phyloP scores from a whole-genome alignment of 805 yeast genomes.

The Candida parachauliodes region DNA sequence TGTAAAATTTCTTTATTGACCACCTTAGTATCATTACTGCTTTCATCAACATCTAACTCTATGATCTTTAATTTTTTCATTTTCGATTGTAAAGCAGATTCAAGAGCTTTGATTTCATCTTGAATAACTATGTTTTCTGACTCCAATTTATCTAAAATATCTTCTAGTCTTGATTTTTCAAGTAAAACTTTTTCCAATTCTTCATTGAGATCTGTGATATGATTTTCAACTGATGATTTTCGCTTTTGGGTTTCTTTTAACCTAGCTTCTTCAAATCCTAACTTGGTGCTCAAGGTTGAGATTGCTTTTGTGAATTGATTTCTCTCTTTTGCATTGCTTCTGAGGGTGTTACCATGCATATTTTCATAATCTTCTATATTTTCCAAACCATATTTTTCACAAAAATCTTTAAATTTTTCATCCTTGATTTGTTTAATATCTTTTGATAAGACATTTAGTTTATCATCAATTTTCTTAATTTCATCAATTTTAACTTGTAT shows the following conservation, averaged over 20 bases:
- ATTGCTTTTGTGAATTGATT: constrained; percentile 61
- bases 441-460: constrained; percentile 19
- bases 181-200: constrained; percentile 27
- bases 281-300: constrained; percentile 54
- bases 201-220: constrained; percentile 32
- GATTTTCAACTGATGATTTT: constrained; percentile 39
- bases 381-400: constrained; percentile 50
- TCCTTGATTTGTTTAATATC: constrained; percentile 34
- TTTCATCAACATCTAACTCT: constrained; percentile 35
- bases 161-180: constrained; percentile 28
- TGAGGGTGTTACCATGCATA: constrained; percentile 55
- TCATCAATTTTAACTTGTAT: constrained; percentile 14
- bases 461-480: constrained; percentile 14
- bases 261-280: constrained; percentile 64
- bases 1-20: constrained; percentile 31
- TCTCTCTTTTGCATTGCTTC: constrained; percentile 57
- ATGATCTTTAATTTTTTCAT: constrained; percentile 25
- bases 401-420: constrained; percentile 50
- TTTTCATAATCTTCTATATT: constrained; percentile 67
- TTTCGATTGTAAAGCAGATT: constrained; percentile 14
- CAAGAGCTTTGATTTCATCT: constrained; percentile 16
- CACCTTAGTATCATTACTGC: constrained; percentile 27
- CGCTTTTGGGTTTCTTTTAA: constrained; percentile 48
- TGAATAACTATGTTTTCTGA: constrained; percentile 25
- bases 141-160: constrained; percentile 20